These are phyloP conservation scores for Atkinsonella hypoxylon DNA, from an alignment of 2,329 filamentous ascomycete species.

Conservation along the genomic window DNA sequence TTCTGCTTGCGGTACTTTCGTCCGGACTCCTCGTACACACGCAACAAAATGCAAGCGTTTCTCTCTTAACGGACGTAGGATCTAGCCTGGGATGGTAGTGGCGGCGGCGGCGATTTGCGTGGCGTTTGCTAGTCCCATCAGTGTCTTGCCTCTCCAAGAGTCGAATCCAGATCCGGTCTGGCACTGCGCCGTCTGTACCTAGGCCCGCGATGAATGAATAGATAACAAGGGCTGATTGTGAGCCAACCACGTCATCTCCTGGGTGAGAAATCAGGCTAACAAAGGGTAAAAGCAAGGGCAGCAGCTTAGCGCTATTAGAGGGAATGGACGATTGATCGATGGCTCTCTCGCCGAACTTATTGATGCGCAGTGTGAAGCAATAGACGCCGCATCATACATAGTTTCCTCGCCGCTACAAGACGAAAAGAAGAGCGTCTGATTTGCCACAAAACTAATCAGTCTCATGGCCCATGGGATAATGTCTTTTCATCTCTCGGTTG, in stretches of 20 bases:
- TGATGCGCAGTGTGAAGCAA: too few relatives aligned
- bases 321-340: too few relatives aligned
- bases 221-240: not conserved
- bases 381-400: too few relatives aligned
- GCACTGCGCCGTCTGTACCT: slow-evolving; percentile 7
- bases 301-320: not conserved
- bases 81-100: not conserved
- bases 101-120: slow-evolving; percentile 9
- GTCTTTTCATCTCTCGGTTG: too few relatives aligned
- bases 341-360: not conserved
- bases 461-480: too few relatives aligned
- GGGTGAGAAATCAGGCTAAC: not conserved
- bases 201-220: not conserved
- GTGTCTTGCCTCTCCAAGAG: slow-evolving; percentile 21
- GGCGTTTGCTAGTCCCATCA: slow-evolving; percentile 13
- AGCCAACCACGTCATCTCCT: slow-evolving; percentile 7
- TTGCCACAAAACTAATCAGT: too few relatives aligned
- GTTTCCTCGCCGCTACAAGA: too few relatives aligned
- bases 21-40: not conserved
- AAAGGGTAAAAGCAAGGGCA: slow-evolving; percentile 7
- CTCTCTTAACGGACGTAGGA: not conserved
- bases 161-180: slow-evolving; percentile 24
- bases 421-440: too few relatives aligned
- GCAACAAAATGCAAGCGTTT: not conserved
- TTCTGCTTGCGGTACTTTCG: not conserved